phyloP scores from a whole-genome alignment of 2,329 filamentous ascomycete species.

The Xylaria sp. region DNA sequence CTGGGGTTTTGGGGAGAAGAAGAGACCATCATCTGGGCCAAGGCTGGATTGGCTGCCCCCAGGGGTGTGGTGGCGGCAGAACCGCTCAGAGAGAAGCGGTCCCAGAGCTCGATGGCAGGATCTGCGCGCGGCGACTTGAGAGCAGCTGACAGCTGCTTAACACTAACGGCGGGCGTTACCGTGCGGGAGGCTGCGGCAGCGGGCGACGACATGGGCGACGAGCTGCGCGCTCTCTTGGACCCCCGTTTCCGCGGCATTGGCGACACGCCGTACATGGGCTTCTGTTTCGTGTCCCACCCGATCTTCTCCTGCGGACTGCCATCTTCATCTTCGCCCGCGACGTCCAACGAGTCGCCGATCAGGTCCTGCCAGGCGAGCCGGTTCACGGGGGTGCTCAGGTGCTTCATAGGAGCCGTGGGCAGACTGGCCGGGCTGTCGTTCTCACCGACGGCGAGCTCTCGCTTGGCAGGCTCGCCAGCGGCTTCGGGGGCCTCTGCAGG shows the following conservation, averaged over 20 bases:
- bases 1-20: slow-evolving; percentile 74
- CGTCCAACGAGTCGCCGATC: slow-evolving; percentile 57
- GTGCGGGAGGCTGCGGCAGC: slow-evolving; percentile 57
- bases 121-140: slow-evolving; percentile 76
- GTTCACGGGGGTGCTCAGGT: slow-evolving; percentile 61
- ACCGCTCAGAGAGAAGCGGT: slow-evolving; percentile 72
- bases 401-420: slow-evolving; percentile 41
- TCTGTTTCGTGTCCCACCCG: slow-evolving; percentile 67
- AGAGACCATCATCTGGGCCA: slow-evolving; percentile 75
- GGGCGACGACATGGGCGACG: slow-evolving; percentile 78
- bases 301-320: slow-evolving; percentile 70
- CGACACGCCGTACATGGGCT: slow-evolving; percentile 57
- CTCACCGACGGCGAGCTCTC: slow-evolving; percentile 13
- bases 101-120: slow-evolving; percentile 80
- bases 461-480: slow-evolving; percentile 39
- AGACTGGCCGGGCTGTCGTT: slow-evolving; percentile 16
- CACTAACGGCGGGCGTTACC: slow-evolving; percentile 62
- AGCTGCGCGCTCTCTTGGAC: slow-evolving; percentile 77
- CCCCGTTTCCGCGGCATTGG: slow-evolving; percentile 61
- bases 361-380: slow-evolving; percentile 69
- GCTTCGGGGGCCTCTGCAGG: slow-evolving; percentile 43
- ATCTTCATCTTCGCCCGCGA: slow-evolving; percentile 58
- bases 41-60: slow-evolving; percentile 64
- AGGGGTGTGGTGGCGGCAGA: slow-evolving; percentile 55
- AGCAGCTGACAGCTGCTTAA: slow-evolving; percentile 67